Evolutionary conservation across 768 basidiomycete genomes (phyloP).

Genomic region (Mycena maculata): DNA sequence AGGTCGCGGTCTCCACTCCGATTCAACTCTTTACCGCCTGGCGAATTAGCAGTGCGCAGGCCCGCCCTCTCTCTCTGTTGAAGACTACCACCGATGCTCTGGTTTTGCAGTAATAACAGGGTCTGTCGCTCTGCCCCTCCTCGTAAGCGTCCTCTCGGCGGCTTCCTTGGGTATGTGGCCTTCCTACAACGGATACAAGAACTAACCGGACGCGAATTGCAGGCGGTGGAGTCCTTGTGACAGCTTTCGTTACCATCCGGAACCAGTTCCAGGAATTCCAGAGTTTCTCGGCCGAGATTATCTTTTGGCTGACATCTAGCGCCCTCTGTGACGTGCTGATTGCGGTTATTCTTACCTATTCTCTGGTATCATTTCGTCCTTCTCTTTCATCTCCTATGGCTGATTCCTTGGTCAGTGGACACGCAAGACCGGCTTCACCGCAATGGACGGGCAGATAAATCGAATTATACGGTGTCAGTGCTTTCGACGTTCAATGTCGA

Average conservation of each 20-base stretch:
- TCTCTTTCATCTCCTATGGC: background rate
- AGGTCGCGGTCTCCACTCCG: constrained; percentile 29
- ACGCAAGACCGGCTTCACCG: constrained; percentile 50
- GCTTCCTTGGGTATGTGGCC: constrained; percentile 25
- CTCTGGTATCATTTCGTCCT: constrained; percentile 30
- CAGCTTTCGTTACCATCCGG: constrained; percentile 22
- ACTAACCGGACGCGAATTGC: background rate
- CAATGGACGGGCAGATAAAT: constrained; percentile 52
- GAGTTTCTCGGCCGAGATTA: constrained; percentile 30
- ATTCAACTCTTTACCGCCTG: constrained; percentile 33
- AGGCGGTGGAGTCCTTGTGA: constrained; percentile 28
- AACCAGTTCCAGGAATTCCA: constrained; percentile 35
- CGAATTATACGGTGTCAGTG: constrained; percentile 47
- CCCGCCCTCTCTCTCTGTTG: too few species aligned
- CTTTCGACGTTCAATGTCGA: background rate
- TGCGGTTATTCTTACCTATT: constrained; percentile 36
- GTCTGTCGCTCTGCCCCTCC: constrained; percentile 11
- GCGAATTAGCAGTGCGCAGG: constrained; percentile 25
- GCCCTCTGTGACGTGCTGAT: constrained; percentile 41
- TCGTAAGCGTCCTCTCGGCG: constrained; percentile 23
- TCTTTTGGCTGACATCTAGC: constrained; percentile 39
- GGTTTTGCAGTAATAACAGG: constrained; percentile 23
- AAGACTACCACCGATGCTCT: background rate
- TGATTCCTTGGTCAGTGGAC: constrained; percentile 37
- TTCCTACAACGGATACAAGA: background rate